Evolutionary conservation across 2,329 filamentous ascomycete genomes (phyloP).

Genomic region (Aspergillus nomiae): DNA sequence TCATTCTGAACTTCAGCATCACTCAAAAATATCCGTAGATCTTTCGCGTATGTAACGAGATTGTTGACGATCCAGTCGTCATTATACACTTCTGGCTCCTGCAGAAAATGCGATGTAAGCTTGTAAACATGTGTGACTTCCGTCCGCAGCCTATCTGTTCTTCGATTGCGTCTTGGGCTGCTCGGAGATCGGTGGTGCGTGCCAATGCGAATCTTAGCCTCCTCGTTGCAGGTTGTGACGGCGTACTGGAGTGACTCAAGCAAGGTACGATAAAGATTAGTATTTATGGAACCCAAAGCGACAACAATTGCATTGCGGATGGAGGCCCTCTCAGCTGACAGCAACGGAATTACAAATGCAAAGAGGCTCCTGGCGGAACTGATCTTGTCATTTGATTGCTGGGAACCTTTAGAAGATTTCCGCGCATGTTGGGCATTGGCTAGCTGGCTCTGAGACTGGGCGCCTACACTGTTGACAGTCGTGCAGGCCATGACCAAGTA

Average conservation of each 20-base stretch:
- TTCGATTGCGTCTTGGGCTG: conserved; percentile 76
- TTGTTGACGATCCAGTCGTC: conserved; percentile 92
- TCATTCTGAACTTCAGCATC: conserved; percentile 93
- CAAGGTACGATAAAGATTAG: conserved; percentile 86
- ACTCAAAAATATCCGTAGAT: conserved; percentile 90
- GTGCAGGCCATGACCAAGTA: conserved; percentile 98
- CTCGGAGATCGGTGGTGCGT: conserved; percentile 81
- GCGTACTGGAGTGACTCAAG: conserved; percentile 88
- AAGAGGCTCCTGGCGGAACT: conserved; percentile 87
- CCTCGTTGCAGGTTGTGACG: conserved; percentile 82
- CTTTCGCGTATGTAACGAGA: conserved; percentile 84
- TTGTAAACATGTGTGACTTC: conserved; percentile 97
- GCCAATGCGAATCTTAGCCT: conserved; percentile 76
- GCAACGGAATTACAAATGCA: conserved; percentile 83
- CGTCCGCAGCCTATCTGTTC: conserved; percentile 83
- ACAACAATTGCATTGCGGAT: conserved; percentile 89
- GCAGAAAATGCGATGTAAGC: conserved; percentile 85
- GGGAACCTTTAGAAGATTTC: conserved; percentile 71
- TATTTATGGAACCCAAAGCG: conserved; percentile 91
- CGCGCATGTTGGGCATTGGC: conserved; percentile 72
- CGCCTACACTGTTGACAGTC: conserved; percentile 82
- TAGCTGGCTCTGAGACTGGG: conserved; percentile 60
- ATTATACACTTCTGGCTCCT: conserved; percentile 73
- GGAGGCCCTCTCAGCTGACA: conserved; percentile 75
- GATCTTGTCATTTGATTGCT: conserved; percentile 72